Evolutionary conservation across 2,329 filamentous ascomycete species (phyloP).

Genomic region (Diaporthe eres): DNA sequence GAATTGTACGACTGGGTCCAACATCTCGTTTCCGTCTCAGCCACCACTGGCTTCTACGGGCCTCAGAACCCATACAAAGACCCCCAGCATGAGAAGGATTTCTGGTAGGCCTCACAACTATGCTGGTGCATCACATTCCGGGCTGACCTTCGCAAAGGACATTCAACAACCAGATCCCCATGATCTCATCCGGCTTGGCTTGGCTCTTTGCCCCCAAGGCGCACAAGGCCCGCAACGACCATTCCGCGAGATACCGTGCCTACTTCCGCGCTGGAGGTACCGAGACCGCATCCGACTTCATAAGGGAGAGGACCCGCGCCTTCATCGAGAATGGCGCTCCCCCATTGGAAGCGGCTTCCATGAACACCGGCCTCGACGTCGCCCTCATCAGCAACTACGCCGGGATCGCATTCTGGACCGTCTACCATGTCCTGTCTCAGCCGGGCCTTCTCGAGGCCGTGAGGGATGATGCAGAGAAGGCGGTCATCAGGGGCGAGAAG

Average conservation of each 20-base stretch:
- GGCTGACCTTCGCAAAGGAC: not conserved
- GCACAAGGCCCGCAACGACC: slow-evolving; percentile 13
- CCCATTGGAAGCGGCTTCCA: slow-evolving; percentile 6
- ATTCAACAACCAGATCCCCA: not conserved
- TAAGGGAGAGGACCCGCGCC: slow-evolving; percentile 6
- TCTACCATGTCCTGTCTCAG: slow-evolving; percentile 58
- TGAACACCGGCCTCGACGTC: slow-evolving; percentile 42
- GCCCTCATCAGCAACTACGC: slow-evolving; percentile 58
- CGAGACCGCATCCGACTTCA: slow-evolving; percentile 29
- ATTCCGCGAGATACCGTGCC: slow-evolving; percentile 17
- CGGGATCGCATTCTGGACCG: slow-evolving; percentile 59
- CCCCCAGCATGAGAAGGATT: slow-evolving; percentile 33
- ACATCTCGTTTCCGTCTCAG: slow-evolving; percentile 13
- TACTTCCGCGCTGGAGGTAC: slow-evolving; percentile 16
- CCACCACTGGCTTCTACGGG: slow-evolving; percentile 18
- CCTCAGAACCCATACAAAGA: slow-evolving; percentile 28
- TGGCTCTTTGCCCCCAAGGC: slow-evolving; percentile 29
- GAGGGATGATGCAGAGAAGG: slow-evolving; percentile 53
- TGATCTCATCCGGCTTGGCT: not conserved
- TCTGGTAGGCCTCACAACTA: slow-evolving; percentile 10
- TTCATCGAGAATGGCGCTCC: slow-evolving; percentile 14
- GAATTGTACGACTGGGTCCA: slow-evolving; percentile 23
- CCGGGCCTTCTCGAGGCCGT: slow-evolving; percentile 55
- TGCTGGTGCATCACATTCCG: not conserved
- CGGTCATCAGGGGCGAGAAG: slow-evolving; percentile 44